Base-by-base conservation (phyloP, 768 basidiomycete species). In the Kwoniella shandongensis region DNA sequence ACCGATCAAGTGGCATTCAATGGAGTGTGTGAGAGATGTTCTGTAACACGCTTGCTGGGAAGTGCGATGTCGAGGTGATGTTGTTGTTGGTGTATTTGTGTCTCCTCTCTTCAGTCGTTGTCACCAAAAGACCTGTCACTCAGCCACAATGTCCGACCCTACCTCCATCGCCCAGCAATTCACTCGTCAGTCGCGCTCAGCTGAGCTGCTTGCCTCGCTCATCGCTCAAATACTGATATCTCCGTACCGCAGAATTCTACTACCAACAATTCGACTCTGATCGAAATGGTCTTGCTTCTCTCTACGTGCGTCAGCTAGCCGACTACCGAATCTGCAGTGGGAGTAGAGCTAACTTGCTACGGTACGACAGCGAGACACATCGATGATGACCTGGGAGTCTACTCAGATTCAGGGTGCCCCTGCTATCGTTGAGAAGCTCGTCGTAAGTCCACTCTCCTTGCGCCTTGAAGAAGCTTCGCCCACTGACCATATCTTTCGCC, bases 331-430 rank as follows among this genome's bases (percentile, higher is more conserved):
- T 8, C 10, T 40, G 15, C 20, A 25, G 17, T 25, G 18, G 46
- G 12, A 8, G 27, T 29, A n/a, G n/a, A n/a, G n/a, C n/a, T n/a
- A n/a, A 22, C 40, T 41, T 22, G 20, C 42, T 11, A 44, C 42
- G 42, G 13, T 47, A 12, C 7, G 11, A 23, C 75, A 97, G 94
- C 85, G 91, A 59, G 78, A 80, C 12, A 45, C 67, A 51, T 97
- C 93, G 11, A 94, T 93, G 89, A 79, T 97, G 69, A 83, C 86
- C 6, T 97, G 83, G 77, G 92, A 80, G 60, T 85, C 84, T 23
- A 82, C 81, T 17, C 84, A 81, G 20, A 76, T 85, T 62, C 82
- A 80, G 26, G 84, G 84, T 29, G 74, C 62, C 1, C 4, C 10
- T 0, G 82, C 63, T 26, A 65, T 91, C 90, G 12, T 87, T 78